Conservation (phyloP, 2,329 filamentous ascomycete species). For the Sporothrix brunneoviolacea region DNA sequence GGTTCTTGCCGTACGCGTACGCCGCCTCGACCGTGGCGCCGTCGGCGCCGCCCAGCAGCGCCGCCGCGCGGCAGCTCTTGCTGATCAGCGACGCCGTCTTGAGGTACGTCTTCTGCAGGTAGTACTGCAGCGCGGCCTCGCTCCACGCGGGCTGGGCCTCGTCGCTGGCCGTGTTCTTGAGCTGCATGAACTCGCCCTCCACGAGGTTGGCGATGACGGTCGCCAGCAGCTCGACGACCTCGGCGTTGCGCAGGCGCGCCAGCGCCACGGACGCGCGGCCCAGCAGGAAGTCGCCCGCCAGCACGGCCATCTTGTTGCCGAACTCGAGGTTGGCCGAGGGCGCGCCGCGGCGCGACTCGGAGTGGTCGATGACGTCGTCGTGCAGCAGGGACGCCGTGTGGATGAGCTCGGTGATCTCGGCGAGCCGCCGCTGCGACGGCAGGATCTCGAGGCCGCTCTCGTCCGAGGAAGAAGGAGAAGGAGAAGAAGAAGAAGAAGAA, state of each 20-base stretch:
- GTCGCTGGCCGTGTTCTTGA: constrained; percentile 90
- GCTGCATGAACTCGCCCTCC: constrained; percentile 98
- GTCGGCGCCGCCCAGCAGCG: constrained; percentile 71
- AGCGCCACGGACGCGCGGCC: constrained; percentile 90
- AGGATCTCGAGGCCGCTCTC: constrained; percentile 60
- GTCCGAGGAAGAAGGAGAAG: constrained; percentile 28
- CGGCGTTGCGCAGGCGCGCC: constrained; percentile 80
- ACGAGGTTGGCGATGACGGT: constrained; percentile 97
- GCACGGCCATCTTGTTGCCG: constrained; percentile 97
- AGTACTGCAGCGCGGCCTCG: constrained; percentile 85
- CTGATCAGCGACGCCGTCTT: constrained; percentile 95
- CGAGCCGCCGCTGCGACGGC: constrained; percentile 84
- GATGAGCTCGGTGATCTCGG: constrained; percentile 95
- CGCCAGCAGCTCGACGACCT: constrained; percentile 88
- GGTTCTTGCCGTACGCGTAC: constrained; percentile 86
- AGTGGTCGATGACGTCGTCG: constrained; percentile 97
- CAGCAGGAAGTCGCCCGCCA: constrained; percentile 94
- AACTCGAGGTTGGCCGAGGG: constrained; percentile 91
- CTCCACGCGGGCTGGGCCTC: constrained; percentile 80
- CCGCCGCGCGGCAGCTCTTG: constrained; percentile 88
- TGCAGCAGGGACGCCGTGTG: constrained; percentile 95
- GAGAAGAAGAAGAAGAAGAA: constrained; percentile 24
- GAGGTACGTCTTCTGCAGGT: constrained; percentile 95
- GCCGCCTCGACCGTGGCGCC: constrained; percentile 79
- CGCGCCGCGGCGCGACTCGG: constrained; percentile 71